These are phyloP conservation scores for Colletotrichum cereale DNA, from an alignment of 2,329 filamentous ascomycete genomes.

Conservation along the genomic window DNA sequence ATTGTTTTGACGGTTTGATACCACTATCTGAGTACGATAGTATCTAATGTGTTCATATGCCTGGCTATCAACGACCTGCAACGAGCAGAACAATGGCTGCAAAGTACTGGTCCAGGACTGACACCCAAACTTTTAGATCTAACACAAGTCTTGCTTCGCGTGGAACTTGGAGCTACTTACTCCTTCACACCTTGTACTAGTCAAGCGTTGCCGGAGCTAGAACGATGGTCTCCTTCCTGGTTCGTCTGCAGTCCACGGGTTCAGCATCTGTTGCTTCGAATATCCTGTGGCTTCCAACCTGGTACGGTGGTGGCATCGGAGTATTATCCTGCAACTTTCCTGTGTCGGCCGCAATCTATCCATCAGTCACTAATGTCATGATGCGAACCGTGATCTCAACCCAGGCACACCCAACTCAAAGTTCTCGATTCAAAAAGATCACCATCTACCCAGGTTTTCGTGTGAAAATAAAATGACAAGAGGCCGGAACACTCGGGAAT, in stretches of 20 bases:
- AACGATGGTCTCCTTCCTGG: not conserved
- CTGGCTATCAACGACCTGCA: not conserved
- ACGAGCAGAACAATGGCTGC: not conserved
- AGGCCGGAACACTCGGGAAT: not conserved
- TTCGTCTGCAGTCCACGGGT: no score
- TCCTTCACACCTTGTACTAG: not conserved
- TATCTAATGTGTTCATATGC: not conserved
- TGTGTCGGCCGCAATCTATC: not conserved
- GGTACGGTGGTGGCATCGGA: not conserved
- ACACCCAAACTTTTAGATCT: not conserved
- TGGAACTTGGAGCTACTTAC: not conserved
- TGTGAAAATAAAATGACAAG: not conserved
- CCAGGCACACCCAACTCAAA: not conserved
- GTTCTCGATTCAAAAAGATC: not conserved
- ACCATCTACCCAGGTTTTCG: no score
- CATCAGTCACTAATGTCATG: not conserved
- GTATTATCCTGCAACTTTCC: not conserved
- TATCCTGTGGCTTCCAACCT: not conserved
- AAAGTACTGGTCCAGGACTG: not conserved
- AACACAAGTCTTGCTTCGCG: not conserved
- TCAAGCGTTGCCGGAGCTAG: not conserved
- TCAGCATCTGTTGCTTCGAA: not conserved
- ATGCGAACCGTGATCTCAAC: not conserved
- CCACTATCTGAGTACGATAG: not conserved
- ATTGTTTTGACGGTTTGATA: not conserved